A percentile compares a stretch with the other conserved stretches of the same genome.
phyloP scores from a whole-genome alignment of 257 asterid species.

The Osmanthus fragrans region DNA sequence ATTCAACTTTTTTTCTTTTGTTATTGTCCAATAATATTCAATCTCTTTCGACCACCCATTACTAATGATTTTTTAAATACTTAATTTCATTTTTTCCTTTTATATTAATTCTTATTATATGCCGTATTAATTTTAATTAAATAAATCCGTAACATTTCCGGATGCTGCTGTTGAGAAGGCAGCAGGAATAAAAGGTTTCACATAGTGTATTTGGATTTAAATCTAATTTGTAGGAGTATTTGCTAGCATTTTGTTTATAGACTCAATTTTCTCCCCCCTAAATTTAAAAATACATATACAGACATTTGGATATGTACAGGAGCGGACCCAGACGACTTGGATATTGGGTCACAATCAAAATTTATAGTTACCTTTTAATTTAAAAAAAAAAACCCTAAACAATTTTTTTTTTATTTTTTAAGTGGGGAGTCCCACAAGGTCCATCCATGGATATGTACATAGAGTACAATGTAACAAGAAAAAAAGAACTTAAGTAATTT shows the following conservation, averaged over 20 bases:
- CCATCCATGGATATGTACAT: background rate
- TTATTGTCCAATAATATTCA: no score
- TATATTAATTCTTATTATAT: background rate
- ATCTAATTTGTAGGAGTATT: slow-evolving; percentile 11
- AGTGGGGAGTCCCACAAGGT: no score
- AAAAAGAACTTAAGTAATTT: no score
- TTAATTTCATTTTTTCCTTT: no score
- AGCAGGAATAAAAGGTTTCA: slow-evolving; percentile 24
- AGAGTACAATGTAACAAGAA: background rate
- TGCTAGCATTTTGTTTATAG: slow-evolving; percentile 6
- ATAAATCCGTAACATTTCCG: background rate
- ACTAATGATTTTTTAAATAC: no score
- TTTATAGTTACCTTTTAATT: no score
- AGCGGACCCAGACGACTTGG: no score
- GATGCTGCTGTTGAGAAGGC: slow-evolving; percentile 24
- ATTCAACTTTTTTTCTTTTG: no score
- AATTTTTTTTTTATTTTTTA: no score
- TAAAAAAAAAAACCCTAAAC: no score
- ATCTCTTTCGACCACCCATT: no score
- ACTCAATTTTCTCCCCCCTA: background rate
- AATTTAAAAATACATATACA: slow-evolving; percentile 9
- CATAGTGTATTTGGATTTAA: slow-evolving; percentile 39
- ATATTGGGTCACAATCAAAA: no score
- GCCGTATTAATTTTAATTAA: background rate
- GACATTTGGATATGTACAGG: slow-evolving; percentile 2